Evolutionary conservation across 2,329 filamentous ascomycete genomes (phyloP).

Genomic region (Pyricularia sp.): DNA sequence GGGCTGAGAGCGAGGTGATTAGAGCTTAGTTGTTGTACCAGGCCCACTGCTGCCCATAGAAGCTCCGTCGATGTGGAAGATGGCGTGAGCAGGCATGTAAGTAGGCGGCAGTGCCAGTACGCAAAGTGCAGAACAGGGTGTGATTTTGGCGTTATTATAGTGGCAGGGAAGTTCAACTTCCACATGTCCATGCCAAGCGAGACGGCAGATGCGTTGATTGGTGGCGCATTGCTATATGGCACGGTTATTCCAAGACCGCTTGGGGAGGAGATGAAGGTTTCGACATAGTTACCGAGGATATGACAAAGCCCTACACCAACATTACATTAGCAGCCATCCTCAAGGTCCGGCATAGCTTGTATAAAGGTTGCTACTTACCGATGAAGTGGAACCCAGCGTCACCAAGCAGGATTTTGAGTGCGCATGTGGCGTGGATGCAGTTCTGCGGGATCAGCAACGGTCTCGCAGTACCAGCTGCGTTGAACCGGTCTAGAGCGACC

Average conservation of each 20-base stretch:
- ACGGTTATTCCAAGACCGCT: neutral
- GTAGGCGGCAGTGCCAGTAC: conserved; percentile 61
- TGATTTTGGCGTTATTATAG: conserved; percentile 39
- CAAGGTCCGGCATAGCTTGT: neutral
- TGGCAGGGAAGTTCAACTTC: conserved; percentile 51
- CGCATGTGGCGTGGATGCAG: conserved; percentile 48
- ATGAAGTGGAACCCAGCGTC: conserved; percentile 55
- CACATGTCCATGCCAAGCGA: conserved; percentile 55
- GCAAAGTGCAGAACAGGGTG: conserved; percentile 53
- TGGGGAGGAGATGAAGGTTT: conserved; percentile 3
- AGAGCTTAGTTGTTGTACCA: conserved; percentile 46
- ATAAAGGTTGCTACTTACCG: conserved; percentile 37
- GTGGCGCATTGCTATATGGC: neutral
- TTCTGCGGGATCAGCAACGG: conserved; percentile 54
- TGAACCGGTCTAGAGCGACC: conserved; percentile 64
- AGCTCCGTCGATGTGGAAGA: conserved; percentile 46
- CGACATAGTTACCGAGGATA: conserved; percentile 35
- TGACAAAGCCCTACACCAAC: conserved; percentile 13
- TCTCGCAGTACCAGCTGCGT: conserved; percentile 57
- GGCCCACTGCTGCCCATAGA: conserved; percentile 49
- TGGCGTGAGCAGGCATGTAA: conserved; percentile 52
- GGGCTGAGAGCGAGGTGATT: conserved; percentile 41
- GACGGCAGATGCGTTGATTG: conserved; percentile 15
- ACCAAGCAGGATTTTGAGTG: conserved; percentile 51
- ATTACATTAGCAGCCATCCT: conserved; percentile 4